phyloP scores from a whole-genome alignment of 2,329 filamentous ascomycete species.

The Diaporthe destruens region DNA sequence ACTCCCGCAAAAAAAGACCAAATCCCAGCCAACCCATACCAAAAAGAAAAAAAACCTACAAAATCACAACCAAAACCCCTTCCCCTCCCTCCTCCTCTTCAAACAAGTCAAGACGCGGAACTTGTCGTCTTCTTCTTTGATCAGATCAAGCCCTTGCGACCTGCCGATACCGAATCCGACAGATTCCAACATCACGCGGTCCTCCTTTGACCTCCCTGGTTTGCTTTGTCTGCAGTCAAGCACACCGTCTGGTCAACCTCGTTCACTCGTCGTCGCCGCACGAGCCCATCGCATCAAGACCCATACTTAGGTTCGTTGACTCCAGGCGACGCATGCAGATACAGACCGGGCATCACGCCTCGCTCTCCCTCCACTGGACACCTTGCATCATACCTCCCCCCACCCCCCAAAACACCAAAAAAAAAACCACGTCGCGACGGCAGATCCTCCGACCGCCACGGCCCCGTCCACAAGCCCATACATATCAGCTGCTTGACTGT shows the following conservation, averaged over 20 bases:
- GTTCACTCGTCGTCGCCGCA: conserved; percentile 33
- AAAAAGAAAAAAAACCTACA: conserved; percentile 36
- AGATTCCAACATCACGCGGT: conserved; percentile 31
- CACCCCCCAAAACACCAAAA: background rate
- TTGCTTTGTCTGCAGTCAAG: conserved; percentile 42
- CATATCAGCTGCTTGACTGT: conserved; percentile 36
- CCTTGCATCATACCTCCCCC: background rate
- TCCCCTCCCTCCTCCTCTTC: conserved; percentile 25
- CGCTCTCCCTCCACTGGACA: background rate
- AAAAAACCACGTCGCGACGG: background rate
- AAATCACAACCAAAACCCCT: conserved; percentile 20
- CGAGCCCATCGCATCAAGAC: conserved; percentile 21
- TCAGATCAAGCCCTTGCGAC: conserved; percentile 31
- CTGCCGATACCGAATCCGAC: conserved; percentile 36
- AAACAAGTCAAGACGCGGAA: conserved; percentile 41
- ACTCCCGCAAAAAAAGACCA: conserved; percentile 62
- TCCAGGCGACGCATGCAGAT: background rate
- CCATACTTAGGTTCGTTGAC: conserved; percentile 36
- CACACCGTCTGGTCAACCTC: conserved; percentile 31
- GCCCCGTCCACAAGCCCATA: background rate
- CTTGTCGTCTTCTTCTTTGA: conserved; percentile 40
- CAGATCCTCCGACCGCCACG: background rate
- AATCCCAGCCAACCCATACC: conserved; percentile 37
- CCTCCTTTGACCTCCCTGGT: conserved; percentile 40
- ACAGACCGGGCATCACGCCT: too few relatives aligned